Evolutionary conservation across 345 rosid genomes (phyloP), one percentile per base, ranked within the genome.

Genomic region (Limnanthes douglasii): DNA sequence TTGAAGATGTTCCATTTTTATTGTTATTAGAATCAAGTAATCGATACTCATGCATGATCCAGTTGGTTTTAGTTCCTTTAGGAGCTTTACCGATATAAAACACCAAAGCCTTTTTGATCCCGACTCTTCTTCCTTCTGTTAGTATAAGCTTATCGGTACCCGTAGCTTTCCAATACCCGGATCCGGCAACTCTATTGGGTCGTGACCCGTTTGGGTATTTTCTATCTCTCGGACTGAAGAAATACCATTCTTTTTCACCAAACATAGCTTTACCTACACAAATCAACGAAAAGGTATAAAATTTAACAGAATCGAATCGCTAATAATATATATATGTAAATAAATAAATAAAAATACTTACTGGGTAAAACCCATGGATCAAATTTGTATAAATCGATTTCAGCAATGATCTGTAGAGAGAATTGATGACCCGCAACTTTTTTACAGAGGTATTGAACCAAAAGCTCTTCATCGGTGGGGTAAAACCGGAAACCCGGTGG

Each of bases 11-110:
- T 28, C 95, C 88, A 45, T 24, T 56, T 43, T 72, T 70, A 6
- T 9, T 38, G 15, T 76, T 64, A 23, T 68, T 41, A 33, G 55
- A 21, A 4, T 71, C 90, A 8, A 71, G 12, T 24, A 90, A 70
- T 18, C 98, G 85, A 48, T 84, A 90, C 45, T 90, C 98, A 34
- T 90, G 98, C 98, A 90, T 84, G 34, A 90, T 90, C 98, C 98
- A 90, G 62, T 84, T 90, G 0, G 98, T 90, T 63, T 90, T 90
- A 6, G 71, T 73, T 18, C 98, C 98, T 60, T 73, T 84, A 0
- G 96, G 98, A 4, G 98, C 93, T 41, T 78, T 90, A 0, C 98
- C 98, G 23, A 78, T 36, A 50, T 90, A 90, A 36, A 90, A 90
- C 1, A 90, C 98, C 4, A 90, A 66, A 48, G 98, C 93, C 54